Conservation (phyloP, 805 yeast species). For the Yarrowia sp. region DNA sequence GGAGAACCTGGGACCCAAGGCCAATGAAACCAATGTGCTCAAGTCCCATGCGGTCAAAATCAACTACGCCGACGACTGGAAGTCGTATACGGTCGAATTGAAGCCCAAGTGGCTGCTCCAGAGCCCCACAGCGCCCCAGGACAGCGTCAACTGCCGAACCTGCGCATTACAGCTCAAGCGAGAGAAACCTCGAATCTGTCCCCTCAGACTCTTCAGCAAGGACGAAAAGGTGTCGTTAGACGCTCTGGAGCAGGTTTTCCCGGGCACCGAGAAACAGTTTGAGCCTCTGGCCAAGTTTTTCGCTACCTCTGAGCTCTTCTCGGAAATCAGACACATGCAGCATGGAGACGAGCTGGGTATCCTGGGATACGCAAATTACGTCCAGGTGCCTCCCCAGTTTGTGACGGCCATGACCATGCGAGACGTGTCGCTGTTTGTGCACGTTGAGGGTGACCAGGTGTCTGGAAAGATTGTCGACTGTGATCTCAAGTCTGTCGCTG, state of each 20-base stretch:
- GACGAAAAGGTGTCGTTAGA: background rate
- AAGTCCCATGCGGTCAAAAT: constrained; percentile 32
- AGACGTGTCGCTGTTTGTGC: constrained; percentile 29
- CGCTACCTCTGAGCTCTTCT: background rate
- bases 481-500: constrained; percentile 3
- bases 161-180: constrained; percentile 59
- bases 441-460: background rate
- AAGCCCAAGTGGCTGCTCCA: constrained; percentile 69
- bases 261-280: background rate
- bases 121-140: constrained; percentile 53
- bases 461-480: constrained; percentile 22
- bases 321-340: constrained; percentile 18
- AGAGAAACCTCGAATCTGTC: constrained; percentile 47
- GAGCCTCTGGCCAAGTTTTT: constrained; percentile 32
- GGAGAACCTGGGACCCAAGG: constrained; percentile 33
- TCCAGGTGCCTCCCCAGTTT: constrained; percentile 17
- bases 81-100: constrained; percentile 53
- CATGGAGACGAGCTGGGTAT: constrained; percentile 27
- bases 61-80: constrained; percentile 18
- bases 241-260: constrained; percentile 11
- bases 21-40: background rate
- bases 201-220: constrained; percentile 12
- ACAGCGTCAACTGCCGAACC: constrained; percentile 58
- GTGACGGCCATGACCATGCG: constrained; percentile 31
- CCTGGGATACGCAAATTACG: constrained; percentile 21